A percentile compares a stretch with the other conserved stretches of the same genome.
Evolutionary conservation across 495 filamentous ascomycete genomes (phyloP).

Genomic region (Podospora bellae-mahoneyi): DNA sequence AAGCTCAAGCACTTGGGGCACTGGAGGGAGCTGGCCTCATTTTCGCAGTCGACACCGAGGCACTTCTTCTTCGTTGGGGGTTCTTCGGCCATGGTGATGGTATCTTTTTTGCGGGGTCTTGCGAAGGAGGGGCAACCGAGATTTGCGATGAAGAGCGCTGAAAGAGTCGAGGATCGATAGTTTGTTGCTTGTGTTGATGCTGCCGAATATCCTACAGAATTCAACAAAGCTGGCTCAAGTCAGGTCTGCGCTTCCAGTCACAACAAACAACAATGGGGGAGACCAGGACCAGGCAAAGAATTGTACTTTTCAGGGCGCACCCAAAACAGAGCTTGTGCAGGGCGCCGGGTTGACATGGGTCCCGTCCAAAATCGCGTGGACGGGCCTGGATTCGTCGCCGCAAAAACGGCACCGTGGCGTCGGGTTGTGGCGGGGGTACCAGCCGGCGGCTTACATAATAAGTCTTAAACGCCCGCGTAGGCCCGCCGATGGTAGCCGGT

Average conservation of each 20-base stretch:
- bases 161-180: not conserved
- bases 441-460: not conserved
- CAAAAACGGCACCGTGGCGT: conserved; percentile 9
- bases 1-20: conserved; percentile 92
- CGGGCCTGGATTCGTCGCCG: conserved; percentile 5
- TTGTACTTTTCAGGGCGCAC: conserved; percentile 1
- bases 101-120: not conserved
- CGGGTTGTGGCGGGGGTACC: not conserved
- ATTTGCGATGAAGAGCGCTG: not conserved
- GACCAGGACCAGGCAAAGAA: not conserved
- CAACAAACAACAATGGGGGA: not conserved
- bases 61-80: conserved; percentile 64
- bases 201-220: not conserved
- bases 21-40: conserved; percentile 78
- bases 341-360: not conserved
- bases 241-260: not conserved
- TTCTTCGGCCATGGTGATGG: conserved; percentile 45
- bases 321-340: not conserved
- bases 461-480: not conserved
- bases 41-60: conserved; percentile 72
- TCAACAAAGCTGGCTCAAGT: not conserved
- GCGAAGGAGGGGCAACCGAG: conserved; percentile 1
- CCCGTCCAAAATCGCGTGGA: not conserved
- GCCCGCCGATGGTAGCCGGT: conserved; percentile 2
- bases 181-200: not conserved